Base-by-base conservation (phyloP, 805 yeast species). In the Candida bentonensis region DNA sequence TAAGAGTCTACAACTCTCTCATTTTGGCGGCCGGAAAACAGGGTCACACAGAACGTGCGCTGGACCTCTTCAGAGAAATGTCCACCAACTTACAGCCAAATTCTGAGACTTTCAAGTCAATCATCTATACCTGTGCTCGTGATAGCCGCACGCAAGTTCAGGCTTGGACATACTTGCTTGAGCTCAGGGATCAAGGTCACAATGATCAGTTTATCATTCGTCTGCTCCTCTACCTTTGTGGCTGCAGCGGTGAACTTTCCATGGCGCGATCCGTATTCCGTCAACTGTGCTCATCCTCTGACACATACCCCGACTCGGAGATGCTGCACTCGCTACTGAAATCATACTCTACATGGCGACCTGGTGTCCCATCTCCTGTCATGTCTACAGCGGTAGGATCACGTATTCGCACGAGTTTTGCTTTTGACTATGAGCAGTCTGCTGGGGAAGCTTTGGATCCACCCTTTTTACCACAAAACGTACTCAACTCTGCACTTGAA, bases 111-210 rank as follows among this genome's bases (percentile, higher is more conserved):
- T 65, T 74, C 51, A 70, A 74, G 28, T 72, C 76, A 0, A 60
- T 86, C 23, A 83, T 88, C 0, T 69, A 72, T 49, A 85, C 87
- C 0, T 84, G 94, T 56, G 63, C 81, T 2, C 65, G 73, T 11
- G 66, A 78, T 28, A 59, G 62, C 2, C 64, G 67, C 13, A 67
- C 74, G 46, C 61, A 69, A 9, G 53, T 65, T 28, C 65, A 68
- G 50, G 94, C 95, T 0, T 89, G 96, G 96, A 72, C 74, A 44
- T 80, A 75, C 52, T 74, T 88, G 44, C 69, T 79, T 48, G 78
- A 82, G 50, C 75, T 83, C 46, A 68, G 77, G 51, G 67, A 72
- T 15, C 47, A 51, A 22, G 59, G 60, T 1, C 68, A 78, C 51
- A 82, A 79, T 49, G 70, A 76, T 15, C 17, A n/a, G 36, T 30